Evolutionary conservation across 352 stramenopile species (phyloP), one percentile per base, ranked within the genome.

Genomic region (Globisporangium apiculatum): DNA sequence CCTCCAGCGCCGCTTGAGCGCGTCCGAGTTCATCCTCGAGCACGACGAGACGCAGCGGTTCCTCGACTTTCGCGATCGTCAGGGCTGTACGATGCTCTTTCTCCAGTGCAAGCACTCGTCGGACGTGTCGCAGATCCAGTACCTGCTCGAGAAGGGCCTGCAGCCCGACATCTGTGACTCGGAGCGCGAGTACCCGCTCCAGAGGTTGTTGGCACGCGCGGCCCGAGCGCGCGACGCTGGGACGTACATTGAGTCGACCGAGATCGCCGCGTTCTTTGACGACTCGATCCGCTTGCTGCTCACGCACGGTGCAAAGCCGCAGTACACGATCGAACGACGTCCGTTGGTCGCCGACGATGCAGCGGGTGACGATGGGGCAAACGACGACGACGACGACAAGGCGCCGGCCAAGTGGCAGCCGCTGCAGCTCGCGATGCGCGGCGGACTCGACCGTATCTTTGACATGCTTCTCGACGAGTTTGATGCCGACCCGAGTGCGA

Each of bases 41-140:
- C 70, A 67, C 24, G 82, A 89, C 35, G 68, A 66, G 3, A 66
- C 86, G 18, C 70, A 83, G 37, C 66, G 70, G 31, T 87, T 83
- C 36, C 55, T 92, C 40, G 75, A 92, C 45, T 92, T 89, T 47
- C 79, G 76, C 48, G 82, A 92, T 47, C 76, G 79, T 0, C 67
- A 89, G 15, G 82, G 82, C 3, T 82, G 79, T 11, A 90, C 82
- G 36, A 92, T 92, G 82, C 62, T 92, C 4, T 90, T 86, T 50
- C 55, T 90, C n/a, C 82, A 92, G 61, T 90, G 79, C 41, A 73
- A 77, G n/a, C 78, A 89, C 56, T 86, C 82, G 8, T 77, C 66
- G 42, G 83, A 71, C 49, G 45, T 83, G 5, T 69, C 69, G 0
- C 73, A 92, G 48, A 72, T 92, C 48, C 67, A 82, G 46, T 92